These are phyloP conservation scores for Dalechampia spathulata DNA, from an alignment of 441 rosid species.

Conservation along the genomic window DNA sequence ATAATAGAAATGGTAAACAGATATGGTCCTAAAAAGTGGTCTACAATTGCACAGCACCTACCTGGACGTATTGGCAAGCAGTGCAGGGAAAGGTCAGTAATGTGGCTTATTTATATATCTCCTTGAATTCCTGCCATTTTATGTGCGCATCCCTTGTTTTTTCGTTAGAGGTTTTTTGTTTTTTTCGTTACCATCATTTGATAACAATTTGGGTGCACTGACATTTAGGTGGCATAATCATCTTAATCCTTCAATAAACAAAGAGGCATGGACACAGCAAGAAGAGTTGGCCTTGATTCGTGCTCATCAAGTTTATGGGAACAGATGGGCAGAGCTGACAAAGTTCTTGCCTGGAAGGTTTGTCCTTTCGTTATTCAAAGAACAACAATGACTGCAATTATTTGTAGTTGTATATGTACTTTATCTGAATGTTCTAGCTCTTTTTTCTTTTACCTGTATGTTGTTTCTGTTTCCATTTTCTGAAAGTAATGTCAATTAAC, in stretches of 20 bases:
- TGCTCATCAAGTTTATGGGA: conserved; percentile 94
- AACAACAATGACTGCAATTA: too few species aligned
- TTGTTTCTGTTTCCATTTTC: too few species aligned
- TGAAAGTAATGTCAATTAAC: too few species aligned
- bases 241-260: conserved; percentile 93
- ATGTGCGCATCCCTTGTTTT: too few species aligned
- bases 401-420: too few species aligned
- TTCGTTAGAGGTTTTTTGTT: background rate
- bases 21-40: conserved; percentile 96
- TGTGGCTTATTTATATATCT: background rate
- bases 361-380: conserved; percentile 14
- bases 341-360: conserved; percentile 99
- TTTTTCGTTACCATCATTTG: too few species aligned
- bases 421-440: too few species aligned
- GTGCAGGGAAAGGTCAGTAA: conserved; percentile 81
- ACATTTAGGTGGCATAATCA: conserved; percentile 84
- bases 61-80: conserved; percentile 99
- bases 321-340: conserved; percentile 98
- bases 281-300: conserved; percentile 96
- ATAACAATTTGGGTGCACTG: too few species aligned
- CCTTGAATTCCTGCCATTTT: too few species aligned
- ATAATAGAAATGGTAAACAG: conserved; percentile 73
- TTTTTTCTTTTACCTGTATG: too few species aligned
- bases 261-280: conserved; percentile 98
- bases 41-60: conserved; percentile 86